Percentiles rank a stretch among this genome's conserved stretches.
These are phyloP conservation scores for Rhodotorula toruloides DNA, from an alignment of 768 basidiomycete species.

Conservation along the genomic window DNA sequence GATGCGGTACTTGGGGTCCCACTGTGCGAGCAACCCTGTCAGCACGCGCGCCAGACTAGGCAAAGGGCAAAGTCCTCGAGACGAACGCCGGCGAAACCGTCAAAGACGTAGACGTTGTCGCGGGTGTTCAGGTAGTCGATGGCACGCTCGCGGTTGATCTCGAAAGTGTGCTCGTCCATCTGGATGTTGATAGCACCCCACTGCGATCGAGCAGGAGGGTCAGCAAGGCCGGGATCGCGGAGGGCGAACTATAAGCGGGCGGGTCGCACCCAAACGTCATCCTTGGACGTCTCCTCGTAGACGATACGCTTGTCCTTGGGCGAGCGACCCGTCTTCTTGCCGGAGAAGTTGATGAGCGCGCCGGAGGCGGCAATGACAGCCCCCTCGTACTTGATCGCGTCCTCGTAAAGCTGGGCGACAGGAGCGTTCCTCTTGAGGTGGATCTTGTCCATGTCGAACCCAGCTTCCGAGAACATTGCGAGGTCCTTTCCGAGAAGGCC, in stretches of 20 bases:
- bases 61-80: background rate
- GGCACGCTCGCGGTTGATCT: slow-evolving; percentile 58
- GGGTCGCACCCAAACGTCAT: slow-evolving; percentile 71
- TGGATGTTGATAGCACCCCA: slow-evolving; percentile 99
- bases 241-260: background rate
- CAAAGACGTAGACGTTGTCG: slow-evolving; percentile 65
- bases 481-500: slow-evolving; percentile 56
- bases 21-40: slow-evolving; percentile 67
- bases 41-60: background rate
- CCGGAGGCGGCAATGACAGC: slow-evolving; percentile 95
- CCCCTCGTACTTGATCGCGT: slow-evolving; percentile 96
- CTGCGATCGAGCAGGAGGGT: background rate
- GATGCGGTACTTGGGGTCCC: slow-evolving; percentile 98
- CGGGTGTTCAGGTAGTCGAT: slow-evolving; percentile 99
- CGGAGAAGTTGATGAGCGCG: slow-evolving; percentile 98
- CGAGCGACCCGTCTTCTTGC: slow-evolving; percentile 95
- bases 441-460: slow-evolving; percentile 97
- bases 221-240: too few relatives aligned
- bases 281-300: slow-evolving; percentile 90
- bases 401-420: slow-evolving; percentile 59
- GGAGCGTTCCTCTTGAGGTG: slow-evolving; percentile 88
- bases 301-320: slow-evolving; percentile 99
- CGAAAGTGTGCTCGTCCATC: slow-evolving; percentile 74
- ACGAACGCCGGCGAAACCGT: slow-evolving; percentile 37
- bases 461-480: slow-evolving; percentile 96